These are phyloP conservation scores for Trematosphaeria pertusa DNA, from an alignment of 2,329 filamentous ascomycete species.

Conservation along the genomic window DNA sequence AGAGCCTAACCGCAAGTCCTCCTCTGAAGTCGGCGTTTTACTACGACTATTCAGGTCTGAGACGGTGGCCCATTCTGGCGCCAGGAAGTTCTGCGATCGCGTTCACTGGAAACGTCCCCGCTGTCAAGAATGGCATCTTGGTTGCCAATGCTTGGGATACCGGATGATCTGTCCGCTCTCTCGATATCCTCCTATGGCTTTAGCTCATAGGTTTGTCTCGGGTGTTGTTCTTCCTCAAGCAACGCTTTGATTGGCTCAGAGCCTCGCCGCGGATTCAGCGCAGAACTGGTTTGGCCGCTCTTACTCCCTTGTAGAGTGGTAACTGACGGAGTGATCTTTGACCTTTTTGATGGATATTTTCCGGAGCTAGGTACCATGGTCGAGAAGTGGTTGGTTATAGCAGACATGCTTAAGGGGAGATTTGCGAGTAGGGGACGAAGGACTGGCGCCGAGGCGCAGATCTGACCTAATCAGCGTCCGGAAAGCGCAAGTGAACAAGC, in stretches of 20 bases:
- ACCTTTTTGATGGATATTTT: neutral
- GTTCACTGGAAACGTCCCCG: neutral
- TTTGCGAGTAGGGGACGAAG: constrained; percentile 37
- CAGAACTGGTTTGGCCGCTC: constrained; percentile 7
- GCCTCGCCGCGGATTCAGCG: constrained; percentile 19
- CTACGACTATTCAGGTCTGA: neutral
- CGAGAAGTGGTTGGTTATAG: constrained; percentile 18
- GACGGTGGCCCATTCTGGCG: neutral
- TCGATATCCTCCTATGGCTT: constrained; percentile 29
- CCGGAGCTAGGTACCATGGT: neutral
- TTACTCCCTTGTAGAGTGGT: neutral
- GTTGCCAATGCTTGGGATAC: constrained; percentile 7
- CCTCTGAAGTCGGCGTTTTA: neutral
- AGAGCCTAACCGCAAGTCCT: neutral
- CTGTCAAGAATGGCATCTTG: constrained; percentile 20
- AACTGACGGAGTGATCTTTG: neutral
- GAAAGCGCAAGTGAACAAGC: too few species aligned
- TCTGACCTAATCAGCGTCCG: too few species aligned
- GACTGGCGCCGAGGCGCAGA: constrained; percentile 41
- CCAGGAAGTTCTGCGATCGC: neutral
- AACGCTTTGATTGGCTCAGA: constrained; percentile 18
- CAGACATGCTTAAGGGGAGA: constrained; percentile 32
- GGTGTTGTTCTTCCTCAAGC: constrained; percentile 20
- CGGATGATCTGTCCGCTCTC: constrained; percentile 2
- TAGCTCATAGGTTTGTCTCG: constrained; percentile 30